Evolutionary conservation across 257 asterid species (phyloP).

Genomic region (Fraxinus anomala): DNA sequence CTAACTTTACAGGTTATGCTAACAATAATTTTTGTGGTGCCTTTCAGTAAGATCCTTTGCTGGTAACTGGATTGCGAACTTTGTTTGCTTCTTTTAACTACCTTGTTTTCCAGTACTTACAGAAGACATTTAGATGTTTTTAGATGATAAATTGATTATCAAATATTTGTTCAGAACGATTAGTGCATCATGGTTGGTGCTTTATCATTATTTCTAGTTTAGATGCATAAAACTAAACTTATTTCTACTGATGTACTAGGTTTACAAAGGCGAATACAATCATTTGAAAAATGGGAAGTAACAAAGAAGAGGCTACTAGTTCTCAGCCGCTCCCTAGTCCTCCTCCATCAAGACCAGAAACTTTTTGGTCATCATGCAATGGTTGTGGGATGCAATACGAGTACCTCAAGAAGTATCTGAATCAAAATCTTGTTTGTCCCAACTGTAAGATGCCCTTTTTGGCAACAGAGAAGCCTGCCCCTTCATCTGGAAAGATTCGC

Average conservation of each 20-base stretch:
- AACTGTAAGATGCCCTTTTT: slow-evolving; percentile 48
- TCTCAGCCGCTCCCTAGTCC: slow-evolving; percentile 28
- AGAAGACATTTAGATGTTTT: background rate
- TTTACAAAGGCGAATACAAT: slow-evolving; percentile 8
- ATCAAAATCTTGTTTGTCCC: slow-evolving; percentile 48
- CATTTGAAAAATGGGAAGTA: slow-evolving; percentile 50
- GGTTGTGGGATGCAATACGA: slow-evolving; percentile 41
- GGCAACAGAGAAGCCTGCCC: slow-evolving; percentile 49
- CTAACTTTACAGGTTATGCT: no score
- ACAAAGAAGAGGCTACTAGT: slow-evolving; percentile 57
- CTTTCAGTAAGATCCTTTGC: background rate
- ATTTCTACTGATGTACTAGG: slow-evolving; percentile 26
- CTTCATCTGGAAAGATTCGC: slow-evolving; percentile 30
- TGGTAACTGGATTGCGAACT: background rate
- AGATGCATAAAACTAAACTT: background rate
- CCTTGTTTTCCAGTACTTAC: background rate
- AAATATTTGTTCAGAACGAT: background rate
- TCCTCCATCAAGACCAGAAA: slow-evolving; percentile 23
- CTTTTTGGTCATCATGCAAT: slow-evolving; percentile 67
- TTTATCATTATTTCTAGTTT: slow-evolving; percentile 15
- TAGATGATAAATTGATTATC: background rate
- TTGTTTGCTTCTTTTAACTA: background rate
- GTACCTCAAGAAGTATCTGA: slow-evolving; percentile 35
- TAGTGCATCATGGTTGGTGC: background rate
- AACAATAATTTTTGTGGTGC: background rate